Conservation (phyloP, 2,329 filamentous ascomycete species). For the Diaporthe longicolla region DNA sequence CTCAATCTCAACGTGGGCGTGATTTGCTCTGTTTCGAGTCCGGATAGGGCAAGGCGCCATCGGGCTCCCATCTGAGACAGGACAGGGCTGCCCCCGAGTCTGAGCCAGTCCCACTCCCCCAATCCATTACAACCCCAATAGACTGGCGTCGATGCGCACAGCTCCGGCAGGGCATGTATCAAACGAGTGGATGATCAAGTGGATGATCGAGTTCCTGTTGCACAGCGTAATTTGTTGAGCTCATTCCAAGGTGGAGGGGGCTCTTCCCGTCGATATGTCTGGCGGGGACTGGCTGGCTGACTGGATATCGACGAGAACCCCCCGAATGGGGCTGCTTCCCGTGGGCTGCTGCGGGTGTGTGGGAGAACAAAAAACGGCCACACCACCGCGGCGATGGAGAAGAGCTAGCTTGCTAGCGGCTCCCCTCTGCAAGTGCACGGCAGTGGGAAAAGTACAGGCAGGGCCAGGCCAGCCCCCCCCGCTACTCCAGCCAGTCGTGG, state of each 20-base stretch:
- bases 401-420: constrained; percentile 12
- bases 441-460: constrained; percentile 22
- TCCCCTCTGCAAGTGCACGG: constrained; percentile 27
- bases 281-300: neutral
- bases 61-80: constrained; percentile 32
- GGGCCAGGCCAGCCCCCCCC: neutral
- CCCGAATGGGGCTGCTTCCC: constrained; percentile 6
- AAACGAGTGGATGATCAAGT: neutral
- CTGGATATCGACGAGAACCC: neutral
- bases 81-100: constrained; percentile 23
- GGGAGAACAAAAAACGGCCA: constrained; percentile 29
- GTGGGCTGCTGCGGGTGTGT: constrained; percentile 2
- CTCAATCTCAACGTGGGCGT: constrained; percentile 32
- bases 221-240: constrained; percentile 22
- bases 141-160: too few species aligned
- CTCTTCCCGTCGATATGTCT: neutral
- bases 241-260: neutral
- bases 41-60: constrained; percentile 30
- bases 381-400: constrained; percentile 3
- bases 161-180: neutral
- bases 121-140: constrained; percentile 20
- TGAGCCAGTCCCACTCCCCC: constrained; percentile 1
- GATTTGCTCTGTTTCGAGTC: constrained; percentile 30
- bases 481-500: constrained; percentile 6
- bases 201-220: neutral